Percentiles rank a stretch among this genome's conserved stretches.
phyloP scores from a whole-genome alignment of 108 stramenopile genomes.

The Pseudonitzschia multistriata region DNA sequence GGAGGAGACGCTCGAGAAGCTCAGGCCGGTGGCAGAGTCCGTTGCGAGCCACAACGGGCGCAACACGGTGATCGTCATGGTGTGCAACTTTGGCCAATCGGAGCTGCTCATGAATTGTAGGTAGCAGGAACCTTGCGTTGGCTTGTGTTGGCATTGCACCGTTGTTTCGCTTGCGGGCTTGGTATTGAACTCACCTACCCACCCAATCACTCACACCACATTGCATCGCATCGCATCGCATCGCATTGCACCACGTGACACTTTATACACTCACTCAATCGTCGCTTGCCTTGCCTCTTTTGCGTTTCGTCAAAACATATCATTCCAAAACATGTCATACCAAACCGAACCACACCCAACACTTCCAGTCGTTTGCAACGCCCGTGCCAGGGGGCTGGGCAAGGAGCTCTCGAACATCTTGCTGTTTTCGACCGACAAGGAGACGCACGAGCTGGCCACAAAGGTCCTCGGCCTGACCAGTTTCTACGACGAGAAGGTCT shows the following conservation, averaged over 20 bases:
- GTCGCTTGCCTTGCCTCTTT: background rate
- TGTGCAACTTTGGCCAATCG: slow-evolving; percentile 74
- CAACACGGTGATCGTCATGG: slow-evolving; percentile 76
- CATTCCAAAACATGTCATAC: background rate
- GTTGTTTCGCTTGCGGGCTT: no score
- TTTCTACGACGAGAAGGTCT: slow-evolving; percentile 51
- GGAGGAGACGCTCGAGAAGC: slow-evolving; percentile 35
- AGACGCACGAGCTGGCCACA: slow-evolving; percentile 61
- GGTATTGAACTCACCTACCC: no score
- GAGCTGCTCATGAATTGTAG: slow-evolving; percentile 77
- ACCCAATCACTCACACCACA: no score
- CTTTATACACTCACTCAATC: no score
- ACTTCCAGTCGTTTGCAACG: slow-evolving; percentile 17
- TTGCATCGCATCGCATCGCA: no score
- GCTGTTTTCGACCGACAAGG: slow-evolving; percentile 21
- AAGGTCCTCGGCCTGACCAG: slow-evolving; percentile 41
- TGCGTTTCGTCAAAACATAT: background rate
- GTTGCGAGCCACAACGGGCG: slow-evolving; percentile 44
- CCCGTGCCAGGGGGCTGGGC: slow-evolving; percentile 40
- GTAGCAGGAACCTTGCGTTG: slow-evolving; percentile 19
- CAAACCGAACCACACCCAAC: no score
- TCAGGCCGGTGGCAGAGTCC: slow-evolving; percentile 44
- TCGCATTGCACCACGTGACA: no score
- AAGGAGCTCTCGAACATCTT: slow-evolving; percentile 25
- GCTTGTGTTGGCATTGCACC: no score